Evolutionary conservation across 1,139 yeast genomes (phyloP).

Genomic region (Geotrichum histeridarum): DNA sequence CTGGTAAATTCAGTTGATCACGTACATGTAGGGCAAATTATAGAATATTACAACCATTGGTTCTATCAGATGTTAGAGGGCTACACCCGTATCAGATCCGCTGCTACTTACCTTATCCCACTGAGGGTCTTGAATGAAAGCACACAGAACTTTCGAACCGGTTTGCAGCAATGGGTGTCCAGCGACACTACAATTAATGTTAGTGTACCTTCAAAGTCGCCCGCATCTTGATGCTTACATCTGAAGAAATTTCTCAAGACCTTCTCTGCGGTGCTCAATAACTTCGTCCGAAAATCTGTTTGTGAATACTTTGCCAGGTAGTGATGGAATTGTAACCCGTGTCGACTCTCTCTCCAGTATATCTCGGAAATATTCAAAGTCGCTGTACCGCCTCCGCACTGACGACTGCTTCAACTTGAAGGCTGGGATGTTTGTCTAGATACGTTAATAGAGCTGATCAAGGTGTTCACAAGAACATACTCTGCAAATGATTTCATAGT

Average conservation of each 20-base stretch:
- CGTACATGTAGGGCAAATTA: not conserved
- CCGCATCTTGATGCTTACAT: constrained; percentile 32
- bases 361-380: constrained; percentile 75
- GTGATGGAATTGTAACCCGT: constrained; percentile 73
- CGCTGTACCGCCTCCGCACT: constrained; percentile 85
- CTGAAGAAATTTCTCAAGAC: constrained; percentile 72
- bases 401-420: constrained; percentile 61
- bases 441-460: not conserved
- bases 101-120: constrained; percentile 56
- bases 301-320: constrained; percentile 78
- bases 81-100: not conserved
- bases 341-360: constrained; percentile 70
- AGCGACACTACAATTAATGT: constrained; percentile 49
- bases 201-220: not conserved
- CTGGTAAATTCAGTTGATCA: no score
- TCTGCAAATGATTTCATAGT: constrained; percentile 83
- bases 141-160: constrained; percentile 73
- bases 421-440: constrained; percentile 61
- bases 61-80: constrained; percentile 21
- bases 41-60: constrained; percentile 32
- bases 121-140: constrained; percentile 81
- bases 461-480: constrained; percentile 32
- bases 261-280: constrained; percentile 78
- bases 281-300: constrained; percentile 78
- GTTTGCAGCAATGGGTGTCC: constrained; percentile 94